Percentiles rank a stretch among this genome's conserved stretches.
Evolutionary conservation across 495 filamentous ascomycete genomes (phyloP).

Genomic region (Rostrohypoxylon terebratum): DNA sequence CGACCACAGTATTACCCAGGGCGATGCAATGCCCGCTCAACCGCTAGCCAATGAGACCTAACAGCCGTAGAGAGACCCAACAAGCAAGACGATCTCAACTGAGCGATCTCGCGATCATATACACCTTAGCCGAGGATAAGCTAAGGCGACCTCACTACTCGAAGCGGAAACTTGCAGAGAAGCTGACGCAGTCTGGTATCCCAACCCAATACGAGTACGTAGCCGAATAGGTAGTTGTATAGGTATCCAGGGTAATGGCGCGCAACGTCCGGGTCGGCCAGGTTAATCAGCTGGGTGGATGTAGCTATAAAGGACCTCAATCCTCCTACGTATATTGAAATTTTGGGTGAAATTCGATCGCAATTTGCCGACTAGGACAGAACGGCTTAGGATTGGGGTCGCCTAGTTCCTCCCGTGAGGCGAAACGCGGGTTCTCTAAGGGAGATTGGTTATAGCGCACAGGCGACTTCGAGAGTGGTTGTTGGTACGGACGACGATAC

Average conservation of each 20-base stretch:
- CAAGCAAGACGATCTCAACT: slow-evolving; percentile 17
- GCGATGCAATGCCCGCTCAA: slow-evolving; percentile 19
- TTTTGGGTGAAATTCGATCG: neutral
- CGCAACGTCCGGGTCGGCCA: slow-evolving; percentile 15
- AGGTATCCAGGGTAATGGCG: slow-evolving; percentile 21
- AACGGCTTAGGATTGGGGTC: neutral
- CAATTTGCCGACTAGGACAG: slow-evolving; percentile 10
- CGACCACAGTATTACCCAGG: slow-evolving; percentile 14
- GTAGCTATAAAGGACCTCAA: slow-evolving; percentile 19
- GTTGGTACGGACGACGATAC: slow-evolving; percentile 17
- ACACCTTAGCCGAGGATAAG: neutral
- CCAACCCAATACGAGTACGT: slow-evolving; percentile 20
- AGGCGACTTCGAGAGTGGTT: slow-evolving; percentile 23
- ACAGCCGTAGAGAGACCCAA: neutral
- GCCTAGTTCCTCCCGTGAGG: slow-evolving; percentile 5
- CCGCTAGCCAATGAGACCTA: slow-evolving; percentile 32
- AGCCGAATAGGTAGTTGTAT: slow-evolving; percentile 6
- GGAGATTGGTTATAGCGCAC: slow-evolving; percentile 25
- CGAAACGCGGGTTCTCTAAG: neutral
- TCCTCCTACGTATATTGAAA: slow-evolving; percentile 6
- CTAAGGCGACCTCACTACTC: slow-evolving; percentile 7
- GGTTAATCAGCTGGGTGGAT: slow-evolving; percentile 17
- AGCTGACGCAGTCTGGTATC: slow-evolving; percentile 22
- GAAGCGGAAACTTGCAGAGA: slow-evolving; percentile 29
- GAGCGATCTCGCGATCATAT: slow-evolving; percentile 19